Evolutionary conservation across 176 grass and related monocot genomes (phyloP).

Genomic region (Phragmites australis): DNA sequence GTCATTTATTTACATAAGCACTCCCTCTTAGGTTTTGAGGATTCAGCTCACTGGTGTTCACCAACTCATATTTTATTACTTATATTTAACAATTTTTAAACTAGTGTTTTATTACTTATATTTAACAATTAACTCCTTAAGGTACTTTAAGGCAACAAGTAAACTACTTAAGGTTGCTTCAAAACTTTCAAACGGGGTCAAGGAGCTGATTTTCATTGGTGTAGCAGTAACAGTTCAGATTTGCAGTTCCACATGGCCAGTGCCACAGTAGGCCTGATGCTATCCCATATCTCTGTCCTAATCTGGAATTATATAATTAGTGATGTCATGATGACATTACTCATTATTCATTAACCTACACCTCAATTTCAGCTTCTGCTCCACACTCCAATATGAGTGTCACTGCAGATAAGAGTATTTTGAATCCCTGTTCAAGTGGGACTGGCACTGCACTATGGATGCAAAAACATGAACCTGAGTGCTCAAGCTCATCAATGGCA

Average conservation of each 20-base stretch:
- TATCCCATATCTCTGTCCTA: conserved; percentile 18
- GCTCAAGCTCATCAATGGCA: conserved; percentile 36
- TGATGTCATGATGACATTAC: neutral
- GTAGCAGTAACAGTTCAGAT: neutral
- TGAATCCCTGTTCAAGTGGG: conserved; percentile 50
- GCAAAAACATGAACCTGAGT: conserved; percentile 40
- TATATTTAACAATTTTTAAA: neutral
- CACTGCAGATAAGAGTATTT: conserved; percentile 30
- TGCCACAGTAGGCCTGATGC: neutral
- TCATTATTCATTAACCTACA: neutral
- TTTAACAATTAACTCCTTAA: neutral
- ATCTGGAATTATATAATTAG: neutral
- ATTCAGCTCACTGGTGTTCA: neutral
- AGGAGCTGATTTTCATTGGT: conserved; percentile 4
- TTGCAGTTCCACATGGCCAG: neutral
- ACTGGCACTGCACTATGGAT: conserved; percentile 21
- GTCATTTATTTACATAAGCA: neutral
- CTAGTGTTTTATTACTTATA: neutral
- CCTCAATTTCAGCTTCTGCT: conserved; percentile 36
- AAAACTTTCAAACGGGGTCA: too few species aligned
- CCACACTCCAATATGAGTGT: conserved; percentile 21
- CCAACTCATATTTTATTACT: neutral
- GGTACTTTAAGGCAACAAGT: too few species aligned
- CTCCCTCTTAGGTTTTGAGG: neutral
- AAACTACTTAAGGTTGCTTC: neutral